Base-by-base conservation (phyloP, 1,284 basidiomycete species). In the Cryptococcus depauperatus region DNA sequence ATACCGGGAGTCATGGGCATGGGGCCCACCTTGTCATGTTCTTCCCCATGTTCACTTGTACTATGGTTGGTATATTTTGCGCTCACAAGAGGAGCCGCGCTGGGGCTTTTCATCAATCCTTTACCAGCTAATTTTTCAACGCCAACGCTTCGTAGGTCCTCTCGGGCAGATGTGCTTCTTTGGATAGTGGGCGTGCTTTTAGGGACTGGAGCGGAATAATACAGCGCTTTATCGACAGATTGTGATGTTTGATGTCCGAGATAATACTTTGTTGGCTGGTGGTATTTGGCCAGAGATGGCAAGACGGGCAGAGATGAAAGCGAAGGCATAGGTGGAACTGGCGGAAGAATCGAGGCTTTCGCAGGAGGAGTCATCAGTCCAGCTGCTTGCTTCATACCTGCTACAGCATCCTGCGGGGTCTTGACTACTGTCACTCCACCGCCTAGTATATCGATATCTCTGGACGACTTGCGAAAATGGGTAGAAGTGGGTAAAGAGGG, bases 331-430 rank as follows among this genome's bases (percentile, higher is more conserved):
- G 37, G 38, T 18, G 38, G 38, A n/a, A 27, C 26, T 21, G 23
- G 44, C 10, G 29, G 37, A 14, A 32, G 19, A 5, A 6, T 16
- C 11, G 3, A 16, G 3, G 35, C 40, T 38, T 29, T 21, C 18
- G 19, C 16, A 26, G 43, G 26, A 18, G 35, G 43, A 4, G 26
- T 11, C 11, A 41, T 30, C 16, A 41, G 27, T 16, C 39, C 39
- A 11, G 39, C 39, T 7, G 39, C 39, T 28, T 41, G 39, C 28
- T 43, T 43, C 34, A 60, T 57, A 35, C 50, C 50, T 16, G 34
- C 41, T 9, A 51, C 51, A 23, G 57, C 59, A 29, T 62, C 59
- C 42, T 54, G 37, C 4, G 59, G 59, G 1, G 57, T 62, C 37
- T 53, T 44, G 7, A 62, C 59, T 10, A 59, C 53, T 2, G 45